Base-by-base conservation (phyloP, 176 grass and related monocot species). In the Hordeum marinum region DNA sequence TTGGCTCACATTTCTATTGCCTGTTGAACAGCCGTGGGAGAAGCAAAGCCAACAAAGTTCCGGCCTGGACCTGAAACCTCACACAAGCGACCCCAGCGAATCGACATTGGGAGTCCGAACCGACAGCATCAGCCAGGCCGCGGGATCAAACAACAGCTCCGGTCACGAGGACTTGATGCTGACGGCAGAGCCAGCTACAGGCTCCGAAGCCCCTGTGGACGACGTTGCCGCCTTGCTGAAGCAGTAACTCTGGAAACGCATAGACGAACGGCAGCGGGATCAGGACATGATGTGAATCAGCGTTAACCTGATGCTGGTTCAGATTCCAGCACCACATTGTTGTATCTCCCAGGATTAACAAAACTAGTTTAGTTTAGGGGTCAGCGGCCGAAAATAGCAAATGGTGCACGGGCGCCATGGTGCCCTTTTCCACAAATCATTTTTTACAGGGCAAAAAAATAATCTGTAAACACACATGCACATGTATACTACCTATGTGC, bases 1-100 rank as follows among this genome's bases (percentile, higher is more conserved):
- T 7, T 27, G 3, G 26, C 80, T 90, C 75, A 84, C 26, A 75
- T 84, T 36, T 75, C 32, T n/a, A 67, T 84, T 78, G 7, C 45
- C 63, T 84, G 66, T 13, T 83, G 66, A 87, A 87, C 85, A 90
- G 89, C 89, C 89, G 42, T 90, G 89, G 89, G 85, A 90, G 75
- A 87, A 54, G 39, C 80, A 87, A 46, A 68, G 23, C 74, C 50
- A 80, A 87, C 80, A 83, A 63, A 84, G 31, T 31, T 31, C 11
- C 29, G 37, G 23, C 7, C 43, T 7, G 61, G 81, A 91, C 68
- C 68, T 84, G 69, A 91, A 84, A 81, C 32, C 40, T 34, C 76
- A 21, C 43, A 6, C 52, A 69, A 70, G 20, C 36, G 24, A 55
- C 20, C 62, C 81, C 14, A 27, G 13, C 4, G 5, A 77, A 21